Evolutionary conservation across 2,329 filamentous ascomycete species (phyloP).

Genomic region (Penicillium sp.): DNA sequence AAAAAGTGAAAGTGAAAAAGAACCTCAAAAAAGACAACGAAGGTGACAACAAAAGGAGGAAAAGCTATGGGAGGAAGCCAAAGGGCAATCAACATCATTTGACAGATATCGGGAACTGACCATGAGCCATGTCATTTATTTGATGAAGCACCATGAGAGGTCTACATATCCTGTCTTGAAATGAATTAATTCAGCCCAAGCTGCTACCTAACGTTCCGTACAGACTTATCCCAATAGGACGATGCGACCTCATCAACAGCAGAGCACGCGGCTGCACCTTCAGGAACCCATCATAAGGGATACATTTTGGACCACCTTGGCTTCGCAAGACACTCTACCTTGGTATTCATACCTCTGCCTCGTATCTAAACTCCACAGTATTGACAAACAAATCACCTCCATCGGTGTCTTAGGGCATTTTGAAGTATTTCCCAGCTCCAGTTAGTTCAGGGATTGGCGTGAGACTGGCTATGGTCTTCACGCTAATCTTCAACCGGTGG

Average conservation of each 20-base stretch:
- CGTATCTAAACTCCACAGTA: background rate
- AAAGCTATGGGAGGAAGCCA: background rate
- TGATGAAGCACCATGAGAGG: background rate
- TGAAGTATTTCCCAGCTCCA: background rate
- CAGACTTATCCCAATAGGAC: background rate
- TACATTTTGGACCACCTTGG: background rate
- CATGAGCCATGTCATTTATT: background rate
- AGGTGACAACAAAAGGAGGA: background rate
- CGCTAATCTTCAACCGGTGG: background rate
- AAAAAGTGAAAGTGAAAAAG: background rate
- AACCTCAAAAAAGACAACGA: no score
- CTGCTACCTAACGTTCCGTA: background rate
- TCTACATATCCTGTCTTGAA: background rate
- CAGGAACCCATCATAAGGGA: background rate
- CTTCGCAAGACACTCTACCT: no score
- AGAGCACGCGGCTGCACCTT: background rate
- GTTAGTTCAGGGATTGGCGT: background rate
- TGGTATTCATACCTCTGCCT: background rate
- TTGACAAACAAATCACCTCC: background rate
- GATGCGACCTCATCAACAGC: background rate
- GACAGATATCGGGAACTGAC: background rate
- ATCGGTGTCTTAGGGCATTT: background rate
- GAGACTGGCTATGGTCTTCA: background rate
- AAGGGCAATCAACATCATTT: background rate
- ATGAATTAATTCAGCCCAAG: background rate